Base-by-base conservation (phyloP, 2,329 filamentous ascomycete genomes). In the Coniochaeta pulveracea region DNA sequence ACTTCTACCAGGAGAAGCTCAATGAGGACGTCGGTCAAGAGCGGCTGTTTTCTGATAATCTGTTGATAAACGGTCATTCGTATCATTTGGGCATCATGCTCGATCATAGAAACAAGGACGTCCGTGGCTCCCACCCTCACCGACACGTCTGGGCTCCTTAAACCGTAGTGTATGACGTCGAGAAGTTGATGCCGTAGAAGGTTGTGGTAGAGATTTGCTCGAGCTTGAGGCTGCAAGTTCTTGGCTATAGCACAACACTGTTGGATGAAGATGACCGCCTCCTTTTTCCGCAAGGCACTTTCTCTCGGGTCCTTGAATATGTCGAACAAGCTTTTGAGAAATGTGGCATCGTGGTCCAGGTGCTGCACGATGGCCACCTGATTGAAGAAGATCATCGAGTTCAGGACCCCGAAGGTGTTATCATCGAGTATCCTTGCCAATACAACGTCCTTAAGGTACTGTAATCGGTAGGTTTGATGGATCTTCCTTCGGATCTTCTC, bases 361-460 rank as follows among this genome's bases (percentile, higher is more conserved):
- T 96, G 85, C 50, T 89, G 84, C 32, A 98, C 81, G 50, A 98
- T 95, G 50, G 96, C 91, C 47, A 96, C 88, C 61, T 98, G 91
- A 60, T 96, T 91, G 68, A 93, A 98, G 63, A 95, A 98, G 45
- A 98, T 98, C 46, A 96, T 72, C 33, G 86, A 94, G 59, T 96
- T 98, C 43, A 98, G 76, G 17, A 96, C 88, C 16, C 85, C 93
- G 56, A 96, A 98, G 14, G 91, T 98, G 32, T 89, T 89, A 54
- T 98, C 91, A 57, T 98, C 91, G 40, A 98, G 69, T 42, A 98
- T 96, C 41, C 91, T 77, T 19, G 91, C 91, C 26, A 98, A 71
- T 1, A 96, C 89, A n/a, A 98, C 91, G 49, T 98, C 91, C 56
- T 96, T 98, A 35, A 98, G 69, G 53, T 98, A 98, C 51, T 94